These are phyloP conservation scores for Sphenostylis stenocarpa DNA, from an alignment of 306 rosid species.

Conservation along the genomic window DNA sequence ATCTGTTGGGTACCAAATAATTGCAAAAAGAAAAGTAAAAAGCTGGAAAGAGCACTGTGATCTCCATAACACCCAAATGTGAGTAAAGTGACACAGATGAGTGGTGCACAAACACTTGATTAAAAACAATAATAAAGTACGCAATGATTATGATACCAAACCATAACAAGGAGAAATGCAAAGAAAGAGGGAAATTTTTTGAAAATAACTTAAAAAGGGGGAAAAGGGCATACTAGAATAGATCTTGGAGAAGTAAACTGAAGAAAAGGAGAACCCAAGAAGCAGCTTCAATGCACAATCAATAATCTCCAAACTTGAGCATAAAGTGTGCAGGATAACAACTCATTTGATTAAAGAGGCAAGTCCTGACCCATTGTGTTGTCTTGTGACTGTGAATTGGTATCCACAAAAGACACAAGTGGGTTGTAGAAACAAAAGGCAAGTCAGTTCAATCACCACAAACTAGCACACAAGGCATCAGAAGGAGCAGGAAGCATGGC, in stretches of 20 bases:
- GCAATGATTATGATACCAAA: conserved; percentile 49
- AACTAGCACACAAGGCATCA: not conserved
- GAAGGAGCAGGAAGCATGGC: conserved; percentile 17
- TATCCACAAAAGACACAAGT: conserved; percentile 23
- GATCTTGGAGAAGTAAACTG: conserved; percentile 73
- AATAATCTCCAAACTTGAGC: conserved; percentile 56
- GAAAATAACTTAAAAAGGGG: not conserved
- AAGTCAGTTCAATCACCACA: conserved; percentile 25
- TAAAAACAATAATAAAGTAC: conserved; percentile 34
- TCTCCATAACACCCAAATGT: conserved; percentile 42
- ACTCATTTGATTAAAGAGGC: conserved; percentile 40
- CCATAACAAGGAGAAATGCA: conserved; percentile 35
- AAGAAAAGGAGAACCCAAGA: conserved; percentile 49
- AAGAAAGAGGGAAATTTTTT: not conserved
- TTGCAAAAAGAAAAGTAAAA: conserved; percentile 21
- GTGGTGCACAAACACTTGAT: conserved; percentile 25
- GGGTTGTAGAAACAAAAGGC: conserved; percentile 12
- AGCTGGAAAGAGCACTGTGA: conserved; percentile 29
- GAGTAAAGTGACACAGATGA: conserved; percentile 45
- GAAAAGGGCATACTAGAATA: conserved; percentile 73
- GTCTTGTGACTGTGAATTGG: conserved; percentile 23
- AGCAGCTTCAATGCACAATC: conserved; percentile 49
- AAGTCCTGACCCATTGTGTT: conserved; percentile 31
- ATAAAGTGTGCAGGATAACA: conserved; percentile 41
- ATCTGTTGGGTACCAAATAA: conserved; percentile 6